These are phyloP conservation scores for Malassezia slooffiae DNA, from an alignment of 1,284 basidiomycete genomes.

Conservation along the genomic window DNA sequence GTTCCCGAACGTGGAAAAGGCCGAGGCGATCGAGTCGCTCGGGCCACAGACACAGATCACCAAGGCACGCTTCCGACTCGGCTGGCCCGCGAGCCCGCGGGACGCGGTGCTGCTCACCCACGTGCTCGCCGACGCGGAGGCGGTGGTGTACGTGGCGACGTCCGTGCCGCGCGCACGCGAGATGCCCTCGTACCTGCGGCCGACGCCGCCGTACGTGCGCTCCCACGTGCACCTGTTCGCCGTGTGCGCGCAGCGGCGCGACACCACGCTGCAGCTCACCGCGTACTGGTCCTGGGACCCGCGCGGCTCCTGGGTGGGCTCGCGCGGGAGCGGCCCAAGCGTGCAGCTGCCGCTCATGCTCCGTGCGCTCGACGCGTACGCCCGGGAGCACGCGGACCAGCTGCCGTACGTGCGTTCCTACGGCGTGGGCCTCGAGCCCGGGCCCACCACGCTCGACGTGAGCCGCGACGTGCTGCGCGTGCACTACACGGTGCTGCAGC, in stretches of 20 bases:
- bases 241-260: constrained; percentile 71
- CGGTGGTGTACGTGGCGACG: constrained; percentile 81
- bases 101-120: constrained; percentile 27
- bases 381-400: constrained; percentile 60
- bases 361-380: constrained; percentile 64
- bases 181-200: constrained; percentile 83
- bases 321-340: constrained; percentile 33
- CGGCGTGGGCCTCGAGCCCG: constrained; percentile 70
- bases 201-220: constrained; percentile 85
- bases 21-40: constrained; percentile 71
- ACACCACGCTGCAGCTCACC: constrained; percentile 52
- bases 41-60: constrained; percentile 73
- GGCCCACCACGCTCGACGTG: constrained; percentile 64
- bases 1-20: constrained; percentile 82
- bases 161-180: constrained; percentile 85
- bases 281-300: constrained; percentile 95
- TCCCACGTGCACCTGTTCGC: constrained; percentile 78
- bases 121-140: constrained; percentile 44
- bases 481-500: constrained; percentile 70
- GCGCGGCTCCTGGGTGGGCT: constrained; percentile 62
- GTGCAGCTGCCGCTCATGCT: constrained; percentile 67
- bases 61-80: constrained; percentile 79
- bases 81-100: constrained; percentile 78
- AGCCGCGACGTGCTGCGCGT: constrained; percentile 68
- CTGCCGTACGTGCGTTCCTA: constrained; percentile 67